phyloP scores from a whole-genome alignment of 73 alveolate species.

The Breviolum minutum region DNA sequence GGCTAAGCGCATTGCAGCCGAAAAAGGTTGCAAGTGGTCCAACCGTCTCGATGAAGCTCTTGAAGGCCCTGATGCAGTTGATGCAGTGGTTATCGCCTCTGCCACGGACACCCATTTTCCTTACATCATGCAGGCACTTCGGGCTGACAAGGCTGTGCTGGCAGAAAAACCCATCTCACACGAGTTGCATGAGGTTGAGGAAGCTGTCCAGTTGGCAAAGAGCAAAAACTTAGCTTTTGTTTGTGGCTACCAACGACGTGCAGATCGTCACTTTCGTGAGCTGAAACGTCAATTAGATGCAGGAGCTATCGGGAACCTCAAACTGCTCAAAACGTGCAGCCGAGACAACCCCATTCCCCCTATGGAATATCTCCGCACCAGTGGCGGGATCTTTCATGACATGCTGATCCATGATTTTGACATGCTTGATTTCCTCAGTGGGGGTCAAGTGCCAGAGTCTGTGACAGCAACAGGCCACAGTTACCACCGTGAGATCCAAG shows the following conservation, averaged over 20 bases:
- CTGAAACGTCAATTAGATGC: conserved; percentile 78
- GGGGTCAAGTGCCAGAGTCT: conserved; percentile 75
- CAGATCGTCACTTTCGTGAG: conserved; percentile 84
- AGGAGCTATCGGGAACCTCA: conserved; percentile 87
- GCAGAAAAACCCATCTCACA: conserved; percentile 94
- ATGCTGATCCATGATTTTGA: conserved; percentile 95
- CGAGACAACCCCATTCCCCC: conserved; percentile 94
- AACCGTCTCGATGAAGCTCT: conserved; percentile 1
- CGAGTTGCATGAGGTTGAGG: conserved; percentile 80
- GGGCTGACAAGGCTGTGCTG: conserved; percentile 76
- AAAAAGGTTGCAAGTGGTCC: conserved; percentile 49
- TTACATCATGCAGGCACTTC: conserved; percentile 75
- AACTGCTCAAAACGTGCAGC: conserved; percentile 67
- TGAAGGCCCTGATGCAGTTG: not conserved
- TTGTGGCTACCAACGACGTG: conserved; percentile 89
- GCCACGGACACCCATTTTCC: conserved; percentile 92
- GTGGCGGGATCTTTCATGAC: conserved; percentile 95
- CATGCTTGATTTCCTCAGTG: conserved; percentile 80
- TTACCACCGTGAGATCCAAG: conserved; percentile 61
- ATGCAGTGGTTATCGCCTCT: conserved; percentile 69
- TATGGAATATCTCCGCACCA: conserved; percentile 70
- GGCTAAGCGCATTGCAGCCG: conserved; percentile 51
- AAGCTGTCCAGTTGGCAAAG: conserved; percentile 81
- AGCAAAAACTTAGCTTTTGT: conserved; percentile 59
- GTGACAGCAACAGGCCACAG: conserved; percentile 71